Evolutionary conservation across 768 basidiomycete species (phyloP).

Genomic region (Agaricus bisporus): DNA sequence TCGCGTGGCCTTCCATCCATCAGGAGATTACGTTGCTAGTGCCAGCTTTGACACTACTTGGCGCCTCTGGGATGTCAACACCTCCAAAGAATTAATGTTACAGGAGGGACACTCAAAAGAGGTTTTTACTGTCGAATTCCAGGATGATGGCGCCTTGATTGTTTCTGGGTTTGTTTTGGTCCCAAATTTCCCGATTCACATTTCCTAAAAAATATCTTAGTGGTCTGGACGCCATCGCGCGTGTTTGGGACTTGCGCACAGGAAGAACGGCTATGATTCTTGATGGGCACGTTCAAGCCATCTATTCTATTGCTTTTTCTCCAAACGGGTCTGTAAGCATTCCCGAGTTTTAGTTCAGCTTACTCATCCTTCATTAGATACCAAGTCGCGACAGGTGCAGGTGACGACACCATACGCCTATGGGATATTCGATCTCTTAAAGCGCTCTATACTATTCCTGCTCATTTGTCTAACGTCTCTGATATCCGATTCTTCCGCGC

Average conservation of each 20-base stretch:
- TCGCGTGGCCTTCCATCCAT: conserved; percentile 94
- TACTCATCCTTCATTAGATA: conserved; percentile 47
- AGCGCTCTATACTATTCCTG: conserved; percentile 93
- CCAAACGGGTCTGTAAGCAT: conserved; percentile 78
- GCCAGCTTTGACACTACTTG: conserved; percentile 97
- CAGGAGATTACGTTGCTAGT: conserved; percentile 87
- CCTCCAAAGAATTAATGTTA: conserved; percentile 72
- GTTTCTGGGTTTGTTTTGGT: conserved; percentile 84
- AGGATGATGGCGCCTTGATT: conserved; percentile 87
- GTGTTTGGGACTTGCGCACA: conserved; percentile 95
- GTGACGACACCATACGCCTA: conserved; percentile 96
- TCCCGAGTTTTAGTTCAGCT: conserved; percentile 11
- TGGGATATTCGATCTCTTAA: conserved; percentile 97
- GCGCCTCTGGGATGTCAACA: conserved; percentile 92
- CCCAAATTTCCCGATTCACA: background rate
- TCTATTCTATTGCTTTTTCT: conserved; percentile 87
- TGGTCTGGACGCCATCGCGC: conserved; percentile 93
- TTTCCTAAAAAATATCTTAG: conserved; percentile 31
- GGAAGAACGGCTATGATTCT: conserved; percentile 97
- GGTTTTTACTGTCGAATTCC: conserved; percentile 94
- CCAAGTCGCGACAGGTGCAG: conserved; percentile 94
- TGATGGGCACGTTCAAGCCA: conserved; percentile 92
- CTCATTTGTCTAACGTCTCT: conserved; percentile 90
- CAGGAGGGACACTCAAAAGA: conserved; percentile 98
- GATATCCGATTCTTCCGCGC: conserved; percentile 92